phyloP scores from a whole-genome alignment of 139 green algal genomes.

The Pedinophyceae sp. region DNA sequence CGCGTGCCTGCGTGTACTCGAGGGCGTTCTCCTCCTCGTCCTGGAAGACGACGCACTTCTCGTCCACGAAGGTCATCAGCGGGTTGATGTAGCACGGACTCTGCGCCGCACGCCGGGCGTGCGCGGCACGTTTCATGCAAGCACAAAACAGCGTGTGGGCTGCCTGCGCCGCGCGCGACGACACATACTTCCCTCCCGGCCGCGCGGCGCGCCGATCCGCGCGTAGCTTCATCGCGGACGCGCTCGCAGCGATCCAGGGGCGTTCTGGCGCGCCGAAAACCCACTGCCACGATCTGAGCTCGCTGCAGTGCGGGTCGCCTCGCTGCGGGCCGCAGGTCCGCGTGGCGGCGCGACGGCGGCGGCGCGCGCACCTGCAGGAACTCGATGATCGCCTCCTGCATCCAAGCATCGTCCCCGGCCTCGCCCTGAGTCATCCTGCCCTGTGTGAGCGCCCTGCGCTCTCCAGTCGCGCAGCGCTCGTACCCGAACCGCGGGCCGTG shows the following conservation, averaged over 20 bases:
- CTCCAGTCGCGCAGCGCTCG: no score
- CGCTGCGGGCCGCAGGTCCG: not conserved
- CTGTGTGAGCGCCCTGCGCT: no score
- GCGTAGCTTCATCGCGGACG: no score
- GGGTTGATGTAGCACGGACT: conserved; percentile 34
- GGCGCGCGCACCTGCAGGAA: conserved; percentile 15
- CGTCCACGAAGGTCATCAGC: conserved; percentile 41
- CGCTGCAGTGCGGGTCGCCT: not conserved
- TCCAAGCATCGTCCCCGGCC: conserved; percentile 9
- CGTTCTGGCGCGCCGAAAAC: not conserved
- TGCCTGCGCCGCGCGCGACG: not conserved
- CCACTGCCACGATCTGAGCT: not conserved
- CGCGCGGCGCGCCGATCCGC: no score
- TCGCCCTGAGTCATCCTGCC: not conserved
- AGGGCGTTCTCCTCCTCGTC: conserved; percentile 46
- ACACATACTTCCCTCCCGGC: not conserved
- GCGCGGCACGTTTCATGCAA: not conserved
- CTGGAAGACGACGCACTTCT: conserved; percentile 33
- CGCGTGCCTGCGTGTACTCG: conserved; percentile 23
- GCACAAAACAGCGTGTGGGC: not conserved
- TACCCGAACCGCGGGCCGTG: no score
- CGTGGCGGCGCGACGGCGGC: not conserved
- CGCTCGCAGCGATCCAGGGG: no score
- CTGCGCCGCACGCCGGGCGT: not conserved
- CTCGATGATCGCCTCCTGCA: conserved; percentile 21